Evolutionary conservation across 306 rosid genomes (phyloP).

Genomic region (Prosopis cineraria): DNA sequence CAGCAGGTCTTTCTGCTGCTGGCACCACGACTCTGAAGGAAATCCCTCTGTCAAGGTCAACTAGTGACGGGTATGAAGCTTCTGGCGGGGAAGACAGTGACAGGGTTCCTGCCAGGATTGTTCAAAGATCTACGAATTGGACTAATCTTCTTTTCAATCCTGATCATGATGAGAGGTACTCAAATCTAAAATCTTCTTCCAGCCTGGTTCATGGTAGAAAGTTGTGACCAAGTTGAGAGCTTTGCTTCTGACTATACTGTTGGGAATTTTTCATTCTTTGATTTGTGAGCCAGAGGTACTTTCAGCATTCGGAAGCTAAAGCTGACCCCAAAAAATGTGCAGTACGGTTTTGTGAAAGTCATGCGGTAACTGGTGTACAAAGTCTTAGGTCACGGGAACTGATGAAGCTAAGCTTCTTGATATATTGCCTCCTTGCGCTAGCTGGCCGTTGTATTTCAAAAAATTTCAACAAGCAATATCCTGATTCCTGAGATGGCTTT

Average conservation of each 20-base stretch:
- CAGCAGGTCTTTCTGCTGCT: conserved; percentile 53
- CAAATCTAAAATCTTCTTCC: conserved; percentile 52
- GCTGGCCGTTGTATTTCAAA: conserved; percentile 5
- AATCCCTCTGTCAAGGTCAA: conserved; percentile 81
- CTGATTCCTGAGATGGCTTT: conserved; percentile 1
- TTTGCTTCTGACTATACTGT: conserved; percentile 38
- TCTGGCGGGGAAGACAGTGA: conserved; percentile 98
- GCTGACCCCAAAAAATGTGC: conserved; percentile 28
- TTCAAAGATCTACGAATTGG: conserved; percentile 72
- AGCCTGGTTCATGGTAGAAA: conserved; percentile 50
- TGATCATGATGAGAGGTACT: conserved; percentile 60
- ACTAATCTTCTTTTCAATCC: conserved; percentile 61
- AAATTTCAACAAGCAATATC: background rate
- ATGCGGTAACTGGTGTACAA: conserved; percentile 39
- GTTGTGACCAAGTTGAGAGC: conserved; percentile 48
- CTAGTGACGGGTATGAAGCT: conserved; percentile 98
- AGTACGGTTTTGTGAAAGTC: conserved; percentile 29
- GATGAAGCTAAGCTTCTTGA: conserved; percentile 19
- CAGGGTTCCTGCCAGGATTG: conserved; percentile 70
- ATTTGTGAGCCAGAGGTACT: conserved; percentile 50
- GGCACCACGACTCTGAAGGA: conserved; percentile 53
- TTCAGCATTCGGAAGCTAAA: conserved; percentile 33
- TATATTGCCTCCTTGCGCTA: conserved; percentile 6
- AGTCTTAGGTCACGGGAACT: conserved; percentile 24
- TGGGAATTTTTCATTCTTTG: conserved; percentile 62